phyloP scores from a whole-genome alignment of 2,329 filamentous ascomycete species.

The Colletotrichum aenigma region DNA sequence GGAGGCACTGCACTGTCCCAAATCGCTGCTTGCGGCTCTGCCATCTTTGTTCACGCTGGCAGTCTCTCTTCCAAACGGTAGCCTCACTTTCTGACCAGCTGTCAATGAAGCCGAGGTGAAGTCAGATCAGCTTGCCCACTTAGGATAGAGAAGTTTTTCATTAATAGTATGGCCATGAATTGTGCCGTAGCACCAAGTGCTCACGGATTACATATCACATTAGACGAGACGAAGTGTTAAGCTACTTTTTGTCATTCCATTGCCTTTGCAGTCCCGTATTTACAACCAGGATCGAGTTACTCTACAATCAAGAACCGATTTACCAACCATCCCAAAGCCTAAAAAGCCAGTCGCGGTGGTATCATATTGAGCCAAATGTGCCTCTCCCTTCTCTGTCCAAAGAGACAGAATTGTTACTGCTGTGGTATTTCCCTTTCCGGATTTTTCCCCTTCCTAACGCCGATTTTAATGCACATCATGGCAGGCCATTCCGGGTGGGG shows the following conservation, averaged over 20 bases:
- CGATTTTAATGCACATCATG: conserved; percentile 5
- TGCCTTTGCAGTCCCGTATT: not conserved
- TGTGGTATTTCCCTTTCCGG: conserved; percentile 9
- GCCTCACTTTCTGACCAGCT: not conserved
- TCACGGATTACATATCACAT: not conserved
- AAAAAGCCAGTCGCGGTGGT: not conserved
- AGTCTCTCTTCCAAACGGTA: not conserved
- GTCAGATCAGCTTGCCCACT: not conserved
- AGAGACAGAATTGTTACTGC: not conserved
- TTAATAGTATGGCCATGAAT: not conserved
- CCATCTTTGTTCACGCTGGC: not conserved
- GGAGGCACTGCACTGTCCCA: not conserved
- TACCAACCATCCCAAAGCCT: not conserved
- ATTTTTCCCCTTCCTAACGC: conserved; percentile 6
- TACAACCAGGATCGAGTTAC: not conserved
- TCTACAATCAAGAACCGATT: not conserved
- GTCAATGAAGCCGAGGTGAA: not conserved
- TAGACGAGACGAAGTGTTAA: not conserved
- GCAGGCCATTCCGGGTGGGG: not conserved
- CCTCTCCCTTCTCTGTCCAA: not conserved
- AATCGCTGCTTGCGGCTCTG: not conserved
- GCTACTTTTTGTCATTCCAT: not conserved
- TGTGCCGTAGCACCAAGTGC: not conserved
- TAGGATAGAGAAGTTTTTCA: not conserved
- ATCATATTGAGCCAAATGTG: not conserved